Evolutionary conservation across 306 rosid species (phyloP).

Genomic region (Albizia julibrissin): DNA sequence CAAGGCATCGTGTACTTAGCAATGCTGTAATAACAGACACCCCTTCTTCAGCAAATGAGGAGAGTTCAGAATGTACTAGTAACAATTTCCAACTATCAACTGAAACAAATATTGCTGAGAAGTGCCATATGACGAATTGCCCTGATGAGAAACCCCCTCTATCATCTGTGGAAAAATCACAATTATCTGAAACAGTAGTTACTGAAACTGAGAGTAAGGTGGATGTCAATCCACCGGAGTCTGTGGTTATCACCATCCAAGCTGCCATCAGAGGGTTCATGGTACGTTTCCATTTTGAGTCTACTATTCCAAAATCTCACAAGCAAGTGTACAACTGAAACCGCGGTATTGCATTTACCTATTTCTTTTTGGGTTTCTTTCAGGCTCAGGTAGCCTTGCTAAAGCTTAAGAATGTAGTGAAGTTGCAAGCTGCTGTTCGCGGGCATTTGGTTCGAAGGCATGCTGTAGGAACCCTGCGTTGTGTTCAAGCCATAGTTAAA

Average conservation of each 20-base stretch:
- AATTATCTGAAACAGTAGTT: slow-evolving; percentile 39
- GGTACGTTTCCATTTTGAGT: slow-evolving; percentile 53
- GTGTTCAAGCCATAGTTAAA: slow-evolving; percentile 83
- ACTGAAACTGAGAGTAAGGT: slow-evolving; percentile 48
- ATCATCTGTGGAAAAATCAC: slow-evolving; percentile 42
- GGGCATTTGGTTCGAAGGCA: slow-evolving; percentile 91
- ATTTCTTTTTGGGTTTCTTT: slow-evolving; percentile 23
- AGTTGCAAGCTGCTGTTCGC: slow-evolving; percentile 94
- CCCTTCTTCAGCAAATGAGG: slow-evolving; percentile 59
- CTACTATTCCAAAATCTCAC: slow-evolving; percentile 15
- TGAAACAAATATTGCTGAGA: slow-evolving; percentile 58
- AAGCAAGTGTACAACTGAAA: slow-evolving; percentile 9
- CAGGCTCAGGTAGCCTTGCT: slow-evolving; percentile 66
- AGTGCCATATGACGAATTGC: slow-evolving; percentile 47
- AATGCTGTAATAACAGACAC: slow-evolving; percentile 69
- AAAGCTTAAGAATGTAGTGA: slow-evolving; percentile 62
- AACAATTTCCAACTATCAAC: slow-evolving; percentile 46
- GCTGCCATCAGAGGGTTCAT: slow-evolving; percentile 70
- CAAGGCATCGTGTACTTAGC: slow-evolving; percentile 88
- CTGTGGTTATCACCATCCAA: slow-evolving; percentile 70
- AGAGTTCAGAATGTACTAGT: slow-evolving; percentile 57
- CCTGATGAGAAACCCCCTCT: slow-evolving; percentile 59
- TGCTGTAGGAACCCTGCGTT: slow-evolving; percentile 89
- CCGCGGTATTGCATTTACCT: neutral
- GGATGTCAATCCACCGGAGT: slow-evolving; percentile 52